phyloP scores from a whole-genome alignment of 2,329 filamentous ascomycete genomes.

The Colletotrichum incanum region DNA sequence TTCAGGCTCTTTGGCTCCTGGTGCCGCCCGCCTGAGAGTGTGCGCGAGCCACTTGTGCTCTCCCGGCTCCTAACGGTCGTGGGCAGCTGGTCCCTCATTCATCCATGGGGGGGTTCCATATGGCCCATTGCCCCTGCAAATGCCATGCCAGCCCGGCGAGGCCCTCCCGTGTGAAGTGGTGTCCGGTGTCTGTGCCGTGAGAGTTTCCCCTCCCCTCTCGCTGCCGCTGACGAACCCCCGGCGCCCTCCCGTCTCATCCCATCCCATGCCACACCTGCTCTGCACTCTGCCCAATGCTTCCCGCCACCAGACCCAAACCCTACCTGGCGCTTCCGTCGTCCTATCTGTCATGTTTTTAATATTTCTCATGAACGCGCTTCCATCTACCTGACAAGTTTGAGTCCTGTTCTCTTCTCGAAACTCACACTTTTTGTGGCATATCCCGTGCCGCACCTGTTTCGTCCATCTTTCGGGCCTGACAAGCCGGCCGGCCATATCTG shows the following conservation, averaged over 20 bases:
- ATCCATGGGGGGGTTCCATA: constrained; percentile 3
- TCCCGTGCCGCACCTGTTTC: constrained; percentile 33
- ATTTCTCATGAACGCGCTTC: constrained; percentile 28
- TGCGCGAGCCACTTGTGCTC: constrained; percentile 25
- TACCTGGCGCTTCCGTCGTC: constrained; percentile 34
- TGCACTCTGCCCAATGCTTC: constrained; percentile 29
- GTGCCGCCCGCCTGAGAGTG: constrained; percentile 23
- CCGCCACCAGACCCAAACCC: constrained; percentile 31
- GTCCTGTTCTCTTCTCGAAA: background rate
- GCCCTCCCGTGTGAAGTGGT: constrained; percentile 23
- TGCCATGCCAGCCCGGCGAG: constrained; percentile 32
- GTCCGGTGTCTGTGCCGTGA: constrained; percentile 9
- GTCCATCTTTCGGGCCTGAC: constrained; percentile 29
- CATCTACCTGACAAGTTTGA: background rate
- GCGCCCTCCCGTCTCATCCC: constrained; percentile 3
- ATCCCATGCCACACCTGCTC: constrained; percentile 24
- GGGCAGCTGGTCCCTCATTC: constrained; percentile 28
- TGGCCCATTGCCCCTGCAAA: constrained; percentile 29
- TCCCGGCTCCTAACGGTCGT: constrained; percentile 2
- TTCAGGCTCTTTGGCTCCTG: constrained; percentile 37
- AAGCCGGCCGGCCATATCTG: constrained; percentile 41
- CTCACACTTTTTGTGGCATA: constrained; percentile 10
- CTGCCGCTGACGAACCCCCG: constrained; percentile 33
- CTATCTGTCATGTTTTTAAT: constrained; percentile 37
- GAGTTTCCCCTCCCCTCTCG: constrained; percentile 15